A percentile compares a stretch with the other conserved stretches of the same genome.
Evolutionary conservation across 2,329 filamentous ascomycete species (phyloP).

Genomic region (Epichloe bromicola): DNA sequence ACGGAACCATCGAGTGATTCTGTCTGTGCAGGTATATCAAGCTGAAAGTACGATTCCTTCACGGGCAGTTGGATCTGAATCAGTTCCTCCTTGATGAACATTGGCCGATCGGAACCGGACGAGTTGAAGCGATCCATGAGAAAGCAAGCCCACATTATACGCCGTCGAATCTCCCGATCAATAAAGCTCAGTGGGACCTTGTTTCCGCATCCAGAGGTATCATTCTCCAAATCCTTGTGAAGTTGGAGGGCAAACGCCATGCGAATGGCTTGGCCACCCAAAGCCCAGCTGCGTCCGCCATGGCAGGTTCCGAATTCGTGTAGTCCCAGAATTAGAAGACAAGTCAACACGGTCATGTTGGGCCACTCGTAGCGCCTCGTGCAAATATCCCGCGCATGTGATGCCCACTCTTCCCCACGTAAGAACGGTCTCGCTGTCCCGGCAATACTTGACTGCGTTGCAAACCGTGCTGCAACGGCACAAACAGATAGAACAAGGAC

Average conservation of each 20-base stretch:
- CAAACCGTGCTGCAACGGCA: constrained; percentile 89
- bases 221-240: constrained; percentile 79
- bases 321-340: constrained; percentile 73
- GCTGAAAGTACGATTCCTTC: constrained; percentile 77
- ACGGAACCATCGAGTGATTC: constrained; percentile 67
- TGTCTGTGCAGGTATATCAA: constrained; percentile 80
- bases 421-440: constrained; percentile 64
- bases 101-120: constrained; percentile 82
- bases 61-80: constrained; percentile 83
- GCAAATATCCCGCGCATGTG: constrained; percentile 74
- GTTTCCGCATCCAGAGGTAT: constrained; percentile 49
- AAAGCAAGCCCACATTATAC: constrained; percentile 98
- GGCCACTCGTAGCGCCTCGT: constrained; percentile 83
- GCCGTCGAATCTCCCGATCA: constrained; percentile 80
- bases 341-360: constrained; percentile 90
- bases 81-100: constrained; percentile 81
- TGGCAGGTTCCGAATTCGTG: constrained; percentile 97
- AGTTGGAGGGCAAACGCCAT: constrained; percentile 96
- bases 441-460: constrained; percentile 69
- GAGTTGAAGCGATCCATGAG: constrained; percentile 97
- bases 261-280: constrained; percentile 85
- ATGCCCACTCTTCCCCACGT: constrained; percentile 84
- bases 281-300: constrained; percentile 87
- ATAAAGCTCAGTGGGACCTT: constrained; percentile 67
- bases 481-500: constrained; percentile 90